Conservation (phyloP, 371 early-diverging fungal species). For the Circinella minor region DNA sequence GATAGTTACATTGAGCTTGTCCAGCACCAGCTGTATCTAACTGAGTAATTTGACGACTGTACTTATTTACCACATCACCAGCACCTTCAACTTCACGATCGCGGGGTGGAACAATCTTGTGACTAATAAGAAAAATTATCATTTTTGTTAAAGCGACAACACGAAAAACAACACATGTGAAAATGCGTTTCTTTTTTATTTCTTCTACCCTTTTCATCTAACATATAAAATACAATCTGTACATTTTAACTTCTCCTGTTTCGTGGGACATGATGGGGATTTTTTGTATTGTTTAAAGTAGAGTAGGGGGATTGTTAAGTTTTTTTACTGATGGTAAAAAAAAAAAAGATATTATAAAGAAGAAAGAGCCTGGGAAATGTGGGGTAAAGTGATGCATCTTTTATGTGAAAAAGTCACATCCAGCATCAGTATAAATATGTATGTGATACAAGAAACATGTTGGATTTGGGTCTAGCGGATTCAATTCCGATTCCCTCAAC, state of each 20-base stretch:
- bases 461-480: slow-evolving; percentile 7
- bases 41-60: slow-evolving; percentile 86
- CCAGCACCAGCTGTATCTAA: slow-evolving; percentile 89
- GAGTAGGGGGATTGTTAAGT: not conserved
- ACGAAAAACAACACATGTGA: too few species aligned
- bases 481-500: slow-evolving; percentile 3
- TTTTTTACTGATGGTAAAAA: not conserved
- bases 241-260: slow-evolving; percentile 9
- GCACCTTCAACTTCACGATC: slow-evolving; percentile 30
- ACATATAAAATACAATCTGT: not conserved
- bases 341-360: not conserved
- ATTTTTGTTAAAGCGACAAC: too few species aligned
- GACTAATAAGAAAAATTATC: slow-evolving; percentile 18
- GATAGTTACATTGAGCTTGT: slow-evolving; percentile 91
- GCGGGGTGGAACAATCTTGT: slow-evolving; percentile 40
- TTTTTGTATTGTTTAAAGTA: not conserved
- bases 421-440: not conserved
- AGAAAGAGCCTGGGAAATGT: not conserved
- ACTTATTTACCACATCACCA: slow-evolving; percentile 64
- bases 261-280: not conserved
- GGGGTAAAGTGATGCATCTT: not conserved
- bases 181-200: too few species aligned
- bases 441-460: slow-evolving; percentile 1
- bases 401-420: not conserved
- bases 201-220: too few species aligned